phyloP scores from a whole-genome alignment of 345 rosid genomes.

The Brassica cretica region DNA sequence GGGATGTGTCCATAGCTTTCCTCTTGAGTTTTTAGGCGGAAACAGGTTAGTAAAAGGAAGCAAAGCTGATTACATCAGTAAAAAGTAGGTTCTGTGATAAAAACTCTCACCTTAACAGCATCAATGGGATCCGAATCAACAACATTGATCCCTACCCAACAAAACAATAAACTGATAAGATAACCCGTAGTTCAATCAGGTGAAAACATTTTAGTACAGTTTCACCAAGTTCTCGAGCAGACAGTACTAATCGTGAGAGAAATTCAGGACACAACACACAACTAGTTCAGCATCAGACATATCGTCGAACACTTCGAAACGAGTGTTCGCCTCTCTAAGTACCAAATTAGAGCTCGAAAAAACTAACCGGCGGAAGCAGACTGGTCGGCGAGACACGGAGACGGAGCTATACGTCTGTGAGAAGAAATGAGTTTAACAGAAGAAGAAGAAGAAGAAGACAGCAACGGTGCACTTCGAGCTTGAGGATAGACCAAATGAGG shows the following conservation, averaged over 20 bases:
- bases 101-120: slow-evolving; percentile 47
- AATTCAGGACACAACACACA: background rate
- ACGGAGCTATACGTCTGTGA: slow-evolving; percentile 26
- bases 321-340: background rate
- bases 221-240: background rate
- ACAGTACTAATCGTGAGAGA: slow-evolving; percentile 1
- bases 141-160: slow-evolving; percentile 32
- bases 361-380: slow-evolving; percentile 41
- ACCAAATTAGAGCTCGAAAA: background rate
- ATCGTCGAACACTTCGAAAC: slow-evolving; percentile 30
- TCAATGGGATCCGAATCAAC: slow-evolving; percentile 38
- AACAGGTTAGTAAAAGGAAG: slow-evolving; percentile 29
- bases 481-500: slow-evolving; percentile 20
- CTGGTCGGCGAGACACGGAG: slow-evolving; percentile 40
- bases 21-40: slow-evolving; percentile 50
- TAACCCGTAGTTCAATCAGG: background rate
- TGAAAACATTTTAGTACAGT: background rate
- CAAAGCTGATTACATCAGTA: slow-evolving; percentile 5
- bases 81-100: background rate
- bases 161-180: slow-evolving; percentile 4
- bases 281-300: slow-evolving; percentile 14
- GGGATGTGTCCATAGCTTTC: slow-evolving; percentile 62
- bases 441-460: slow-evolving; percentile 24
- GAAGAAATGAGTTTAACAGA: slow-evolving; percentile 12
- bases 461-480: background rate